Base-by-base conservation (phyloP, 768 basidiomycete species). In the Rhodotorula paludigena region DNA sequence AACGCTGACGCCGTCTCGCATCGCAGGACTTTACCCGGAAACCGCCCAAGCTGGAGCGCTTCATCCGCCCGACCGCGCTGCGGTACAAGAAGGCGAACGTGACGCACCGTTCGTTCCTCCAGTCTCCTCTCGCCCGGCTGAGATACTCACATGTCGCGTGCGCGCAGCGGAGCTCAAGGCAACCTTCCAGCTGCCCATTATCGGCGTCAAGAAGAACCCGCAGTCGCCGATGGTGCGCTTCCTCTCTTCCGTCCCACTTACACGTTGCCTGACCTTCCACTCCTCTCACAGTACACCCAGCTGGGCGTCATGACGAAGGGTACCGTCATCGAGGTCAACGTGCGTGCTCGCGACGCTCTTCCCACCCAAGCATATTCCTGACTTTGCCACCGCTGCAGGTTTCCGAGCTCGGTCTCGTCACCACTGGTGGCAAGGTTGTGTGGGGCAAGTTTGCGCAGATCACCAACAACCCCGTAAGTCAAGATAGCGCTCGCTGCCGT, bases 151-250 rank as follows among this genome's bases (percentile, higher is more conserved):
- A 47, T 61, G 49, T 45, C 52, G 47, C n/a, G 7, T 36, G 47
- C 39, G 47, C 64, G 33, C 76, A 96, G 92, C 94, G 63, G 94
- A 97, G 77, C 81, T 98, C 54, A 97, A 94, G 80, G 96, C 94
- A 14, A 99, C 96, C 8, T 99, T 99, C 85, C 96, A 99, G 78
- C 83, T 99, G 9, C 92, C 94, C 73, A 98, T 99, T 72, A 81
- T 99, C 51, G 90, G 90, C 52, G 96, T 99, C 63, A 99, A 99
- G 84, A 98, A 98, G 82, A 99, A 99, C 76, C 96, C 96, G 33
- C 96, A 98, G 78, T 96, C 92, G 28, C 94, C 96, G 0, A 93
- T 93, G 89, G 68, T 69, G 20, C 21, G 63, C 47, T 9, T 69
- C 77, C 78, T 18, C 75, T 76, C 42, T 69, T 76, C 32, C 11